phyloP scores from a whole-genome alignment of 306 rosid genomes.

The Gastrolobium villosum region DNA sequence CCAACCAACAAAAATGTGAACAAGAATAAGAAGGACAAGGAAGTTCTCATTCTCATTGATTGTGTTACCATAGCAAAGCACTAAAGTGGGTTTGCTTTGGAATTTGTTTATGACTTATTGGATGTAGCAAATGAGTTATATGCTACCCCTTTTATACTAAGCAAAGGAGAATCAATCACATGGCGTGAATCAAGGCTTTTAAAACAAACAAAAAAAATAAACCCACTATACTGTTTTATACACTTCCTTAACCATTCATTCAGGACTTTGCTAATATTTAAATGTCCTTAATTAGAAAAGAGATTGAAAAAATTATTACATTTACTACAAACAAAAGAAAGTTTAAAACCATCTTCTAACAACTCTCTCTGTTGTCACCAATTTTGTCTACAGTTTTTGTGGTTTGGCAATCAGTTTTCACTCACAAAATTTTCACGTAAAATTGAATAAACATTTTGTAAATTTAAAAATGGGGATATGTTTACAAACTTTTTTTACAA shows the following conservation, averaged over 20 bases:
- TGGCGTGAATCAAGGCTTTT: conserved; percentile 70
- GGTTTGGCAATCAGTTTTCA: background rate
- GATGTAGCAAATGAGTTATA: conserved; percentile 23
- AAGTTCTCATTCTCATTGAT: conserved; percentile 41
- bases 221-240: background rate
- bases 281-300: background rate
- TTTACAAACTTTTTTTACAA: too few species aligned
- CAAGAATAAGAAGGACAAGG: conserved; percentile 29
- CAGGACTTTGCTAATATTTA: conserved; percentile 8
- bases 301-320: background rate
- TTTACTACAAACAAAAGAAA: conserved; percentile 9
- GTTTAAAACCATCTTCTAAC: conserved; percentile 12
- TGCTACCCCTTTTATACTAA: conserved; percentile 58
- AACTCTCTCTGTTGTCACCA: background rate
- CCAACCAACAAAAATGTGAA: conserved; percentile 37
- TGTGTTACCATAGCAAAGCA: conserved; percentile 25
- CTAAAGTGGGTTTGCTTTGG: conserved; percentile 40
- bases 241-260: conserved; percentile 8
- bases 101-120: conserved; percentile 31
- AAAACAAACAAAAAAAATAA: too few species aligned
- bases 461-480: background rate
- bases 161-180: conserved; percentile 44
- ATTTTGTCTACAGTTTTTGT: conserved; percentile 32
- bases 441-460: background rate
- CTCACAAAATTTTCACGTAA: background rate